Evolutionary conservation across 495 filamentous ascomycete genomes (phyloP).

Genomic region (Hypoxylon fuscum): DNA sequence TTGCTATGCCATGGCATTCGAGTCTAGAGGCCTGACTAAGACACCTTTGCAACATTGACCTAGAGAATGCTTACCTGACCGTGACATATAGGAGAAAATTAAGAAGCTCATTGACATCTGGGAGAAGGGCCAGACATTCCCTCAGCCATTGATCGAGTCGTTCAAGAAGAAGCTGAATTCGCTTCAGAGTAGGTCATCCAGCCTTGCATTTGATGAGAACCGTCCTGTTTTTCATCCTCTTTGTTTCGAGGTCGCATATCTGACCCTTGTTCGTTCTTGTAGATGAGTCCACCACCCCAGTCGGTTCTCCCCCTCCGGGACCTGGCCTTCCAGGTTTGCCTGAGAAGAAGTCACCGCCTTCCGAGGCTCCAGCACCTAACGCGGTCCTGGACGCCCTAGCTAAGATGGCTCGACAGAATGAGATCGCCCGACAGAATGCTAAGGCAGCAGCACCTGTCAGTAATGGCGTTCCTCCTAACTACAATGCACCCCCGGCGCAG

Average conservation of each 20-base stretch:
- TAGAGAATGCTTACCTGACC: conserved; percentile 52
- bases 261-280: conserved; percentile 55
- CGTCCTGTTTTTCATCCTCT: conserved; percentile 15
- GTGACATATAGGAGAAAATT: conserved; percentile 85
- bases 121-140: conserved; percentile 95
- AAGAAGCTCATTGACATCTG: conserved; percentile 96
- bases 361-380: conserved; percentile 57
- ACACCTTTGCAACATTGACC: conserved; percentile 30
- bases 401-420: conserved; percentile 84
- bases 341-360: conserved; percentile 33
- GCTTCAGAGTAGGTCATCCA: conserved; percentile 69
- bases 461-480: conserved; percentile 58
- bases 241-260: conserved; percentile 30
- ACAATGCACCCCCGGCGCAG: conserved; percentile 65
- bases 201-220: conserved; percentile 18
- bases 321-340: conserved; percentile 48
- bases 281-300: conserved; percentile 79
- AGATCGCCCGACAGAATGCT: conserved; percentile 80
- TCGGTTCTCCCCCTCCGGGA: conserved; percentile 76
- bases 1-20: conserved; percentile 9
- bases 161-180: conserved; percentile 87
- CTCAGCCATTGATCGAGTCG: conserved; percentile 76
- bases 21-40: conserved; percentile 13
- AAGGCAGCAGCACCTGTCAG: conserved; percentile 66
- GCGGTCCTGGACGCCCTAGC: conserved; percentile 86